Percentiles rank a stretch among this genome's conserved stretches.
phyloP scores from a whole-genome alignment of 768 basidiomycete genomes.

The Kwoniella newhampshirensis region DNA sequence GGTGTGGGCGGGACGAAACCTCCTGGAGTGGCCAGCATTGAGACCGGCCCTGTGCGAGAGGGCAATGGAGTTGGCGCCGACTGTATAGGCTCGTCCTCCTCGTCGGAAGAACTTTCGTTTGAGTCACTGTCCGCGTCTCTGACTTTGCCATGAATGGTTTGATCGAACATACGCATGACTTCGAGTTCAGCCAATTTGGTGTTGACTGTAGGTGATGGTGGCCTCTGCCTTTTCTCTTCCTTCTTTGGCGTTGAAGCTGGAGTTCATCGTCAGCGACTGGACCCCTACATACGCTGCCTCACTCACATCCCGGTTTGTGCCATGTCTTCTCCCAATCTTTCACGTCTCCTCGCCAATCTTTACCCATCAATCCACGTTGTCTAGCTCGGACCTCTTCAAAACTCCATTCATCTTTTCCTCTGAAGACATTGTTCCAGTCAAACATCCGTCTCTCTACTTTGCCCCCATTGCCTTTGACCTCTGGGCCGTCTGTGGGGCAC shows the following conservation, averaged over 20 bases:
- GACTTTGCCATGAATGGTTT: conserved; percentile 52
- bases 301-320: conserved; percentile 51
- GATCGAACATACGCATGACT: conserved; percentile 93
- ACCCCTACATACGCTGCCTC: background rate
- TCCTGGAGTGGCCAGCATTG: conserved; percentile 34
- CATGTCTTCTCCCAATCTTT: conserved; percentile 48
- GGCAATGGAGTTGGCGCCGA: conserved; percentile 45
- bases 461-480: conserved; percentile 37
- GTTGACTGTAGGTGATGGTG: conserved; percentile 75
- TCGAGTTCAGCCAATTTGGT: conserved; percentile 92
- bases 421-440: conserved; percentile 63
- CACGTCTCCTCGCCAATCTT: conserved; percentile 45
- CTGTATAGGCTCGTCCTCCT: conserved; percentile 35
- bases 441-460: conserved; percentile 52
- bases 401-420: conserved; percentile 76
- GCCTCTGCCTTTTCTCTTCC: conserved; percentile 30
- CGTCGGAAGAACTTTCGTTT: conserved; percentile 48
- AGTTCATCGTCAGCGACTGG: background rate
- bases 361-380: conserved; percentile 43
- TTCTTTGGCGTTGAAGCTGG: conserved; percentile 46
- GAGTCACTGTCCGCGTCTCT: conserved; percentile 37
- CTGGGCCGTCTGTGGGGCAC: conserved; percentile 44
- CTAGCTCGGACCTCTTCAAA: conserved; percentile 66
- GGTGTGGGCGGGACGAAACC: conserved; percentile 52
- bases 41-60: conserved; percentile 24